Base-by-base conservation (phyloP, 768 basidiomycete genomes). In the Amanita pallidorosea region DNA sequence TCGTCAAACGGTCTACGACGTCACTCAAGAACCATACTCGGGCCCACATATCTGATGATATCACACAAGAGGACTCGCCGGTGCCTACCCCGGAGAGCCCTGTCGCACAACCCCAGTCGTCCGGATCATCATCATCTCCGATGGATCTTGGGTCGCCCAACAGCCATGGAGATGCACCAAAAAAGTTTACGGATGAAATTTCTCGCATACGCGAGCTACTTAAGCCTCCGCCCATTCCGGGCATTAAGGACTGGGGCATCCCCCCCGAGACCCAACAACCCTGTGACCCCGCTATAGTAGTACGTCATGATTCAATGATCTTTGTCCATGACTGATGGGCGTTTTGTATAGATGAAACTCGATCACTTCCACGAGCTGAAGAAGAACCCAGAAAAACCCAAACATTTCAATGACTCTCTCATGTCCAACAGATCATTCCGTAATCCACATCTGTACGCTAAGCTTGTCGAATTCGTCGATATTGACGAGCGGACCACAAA, bases 351-450 rank as follows among this genome's bases (percentile, higher is more conserved):
- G 93, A 71, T 80, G 0, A 97, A 96, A 64, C 75, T 96, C 20
- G 68, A 76, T 0, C 81, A 86, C 47, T 98, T 96, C 58, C 76
- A 84, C 51, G 60, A 72, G 1, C 73, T 97, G 43, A 90, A 92
- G 63, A 66, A 70, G 25, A 75, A 83, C 58, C 61, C 77, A 8
- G 53, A 54, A 1, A 75, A 77, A 58, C 85, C 87, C 1, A 82
- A 83, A 57, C 93, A 96, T 65, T 97, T 96, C 70, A 99, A 98
- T 64, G 92, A 96, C 64, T 89, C 89, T 1, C 76, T 99, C 37
- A 90, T 97, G 83, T 80, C 83, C 7, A 90, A 88, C 57, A 83
- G 90, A 40, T 83, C 91, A 4, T 99, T 98, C 67, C 82, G 92
- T 23, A 99, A 99, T 60, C 95, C 95, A 0, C 90, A 96, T 60